phyloP scores from a whole-genome alignment of 2,329 filamentous ascomycete species.

The Monilinia polystroma region DNA sequence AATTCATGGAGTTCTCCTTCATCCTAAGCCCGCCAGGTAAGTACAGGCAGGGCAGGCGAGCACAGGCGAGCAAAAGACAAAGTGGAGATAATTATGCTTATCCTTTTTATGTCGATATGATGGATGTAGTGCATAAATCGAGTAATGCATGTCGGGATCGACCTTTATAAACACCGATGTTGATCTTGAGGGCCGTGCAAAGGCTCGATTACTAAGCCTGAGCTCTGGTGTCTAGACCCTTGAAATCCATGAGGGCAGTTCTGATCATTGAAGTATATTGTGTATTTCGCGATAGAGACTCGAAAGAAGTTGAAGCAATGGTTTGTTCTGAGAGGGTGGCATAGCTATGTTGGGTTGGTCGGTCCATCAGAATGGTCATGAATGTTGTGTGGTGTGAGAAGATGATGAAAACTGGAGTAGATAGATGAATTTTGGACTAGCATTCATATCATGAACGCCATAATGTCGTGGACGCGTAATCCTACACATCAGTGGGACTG shows the following conservation, averaged over 20 bases:
- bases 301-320: neutral
- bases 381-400: too few relatives aligned
- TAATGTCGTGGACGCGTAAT: too few relatives aligned
- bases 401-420: too few relatives aligned
- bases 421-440: too few relatives aligned
- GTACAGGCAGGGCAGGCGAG: too few relatives aligned
- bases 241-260: neutral
- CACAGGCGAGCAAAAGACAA: neutral
- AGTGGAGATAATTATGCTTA: constrained; percentile 1
- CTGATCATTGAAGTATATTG: neutral
- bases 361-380: too few relatives aligned
- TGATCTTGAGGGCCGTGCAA: neutral
- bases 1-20: neutral
- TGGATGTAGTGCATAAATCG: too few relatives aligned
- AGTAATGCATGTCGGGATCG: constrained; percentile 1
- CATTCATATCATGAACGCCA: too few relatives aligned
- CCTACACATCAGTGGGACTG: too few relatives aligned
- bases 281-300: neutral
- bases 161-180: neutral
- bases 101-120: neutral
- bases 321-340: neutral
- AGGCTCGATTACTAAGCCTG: neutral
- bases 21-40: neutral
- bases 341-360: too few relatives aligned
- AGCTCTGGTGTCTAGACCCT: neutral